phyloP scores from a whole-genome alignment of 306 rosid genomes.

The Fragaria nilgerrensis region DNA sequence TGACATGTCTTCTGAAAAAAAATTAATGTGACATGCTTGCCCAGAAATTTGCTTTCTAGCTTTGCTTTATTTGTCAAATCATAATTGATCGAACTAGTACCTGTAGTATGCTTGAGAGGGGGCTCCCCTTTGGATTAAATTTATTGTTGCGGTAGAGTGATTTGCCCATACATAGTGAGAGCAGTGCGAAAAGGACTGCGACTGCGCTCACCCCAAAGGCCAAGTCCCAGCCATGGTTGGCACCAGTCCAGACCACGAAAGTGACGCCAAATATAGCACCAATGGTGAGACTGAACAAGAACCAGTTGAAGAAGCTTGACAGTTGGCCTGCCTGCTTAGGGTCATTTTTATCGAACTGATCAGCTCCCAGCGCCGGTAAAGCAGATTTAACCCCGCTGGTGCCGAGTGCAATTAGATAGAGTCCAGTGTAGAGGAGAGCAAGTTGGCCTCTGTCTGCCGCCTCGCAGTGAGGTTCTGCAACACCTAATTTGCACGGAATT shows the following conservation, averaged over 20 bases:
- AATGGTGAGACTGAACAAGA: conserved; percentile 62
- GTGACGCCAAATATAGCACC: conserved; percentile 74
- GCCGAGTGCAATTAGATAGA: conserved; percentile 76
- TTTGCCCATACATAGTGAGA: conserved; percentile 51
- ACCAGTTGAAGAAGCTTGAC: conserved; percentile 88
- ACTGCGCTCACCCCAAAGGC: conserved; percentile 45
- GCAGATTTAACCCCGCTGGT: conserved; percentile 70
- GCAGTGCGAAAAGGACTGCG: conserved; percentile 33
- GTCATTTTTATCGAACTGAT: conserved; percentile 65
- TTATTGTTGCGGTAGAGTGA: conserved; percentile 54
- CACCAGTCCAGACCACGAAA: conserved; percentile 55
- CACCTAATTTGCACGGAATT: conserved; percentile 39
- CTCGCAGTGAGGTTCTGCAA: conserved; percentile 41
- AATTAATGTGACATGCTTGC: no score
- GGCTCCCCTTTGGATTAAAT: conserved; percentile 59
- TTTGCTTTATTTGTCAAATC: no score
- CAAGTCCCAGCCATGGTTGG: conserved; percentile 72
- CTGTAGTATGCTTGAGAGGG: conserved; percentile 45
- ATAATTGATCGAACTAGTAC: no score
- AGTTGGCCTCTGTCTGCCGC: conserved; percentile 35
- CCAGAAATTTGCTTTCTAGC: no score
- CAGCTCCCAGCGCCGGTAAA: conserved; percentile 77
- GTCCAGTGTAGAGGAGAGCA: conserved; percentile 57
- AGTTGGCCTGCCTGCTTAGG: conserved; percentile 57
- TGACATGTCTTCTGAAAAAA: no score